A percentile compares a stretch with the other conserved stretches of the same genome.
phyloP scores from a whole-genome alignment of 495 filamentous ascomycete genomes.

The Penicillium salamii region DNA sequence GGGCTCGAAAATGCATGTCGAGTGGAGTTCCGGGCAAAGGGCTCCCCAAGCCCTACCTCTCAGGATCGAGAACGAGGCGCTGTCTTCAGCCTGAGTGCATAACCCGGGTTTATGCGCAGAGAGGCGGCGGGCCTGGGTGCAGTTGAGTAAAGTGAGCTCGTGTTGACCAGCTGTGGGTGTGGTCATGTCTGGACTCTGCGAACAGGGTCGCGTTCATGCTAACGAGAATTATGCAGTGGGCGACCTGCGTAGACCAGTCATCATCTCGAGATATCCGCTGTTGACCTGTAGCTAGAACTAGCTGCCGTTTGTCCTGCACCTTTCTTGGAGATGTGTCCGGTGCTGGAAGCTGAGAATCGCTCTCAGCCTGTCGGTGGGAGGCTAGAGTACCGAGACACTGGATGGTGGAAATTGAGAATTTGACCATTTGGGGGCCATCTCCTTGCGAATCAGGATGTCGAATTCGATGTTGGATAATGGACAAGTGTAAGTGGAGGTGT shows the following conservation, averaged over 20 bases:
- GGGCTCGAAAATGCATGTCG: too few species aligned
- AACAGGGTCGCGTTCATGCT: background rate
- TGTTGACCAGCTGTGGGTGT: background rate
- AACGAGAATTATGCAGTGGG: background rate
- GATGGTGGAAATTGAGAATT: conserved; percentile 11
- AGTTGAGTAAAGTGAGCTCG: background rate
- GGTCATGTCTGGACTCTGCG: background rate
- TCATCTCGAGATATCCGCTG: background rate
- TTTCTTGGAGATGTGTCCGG: background rate
- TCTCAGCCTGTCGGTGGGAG: conserved; percentile 12
- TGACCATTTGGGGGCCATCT: conserved; percentile 3
- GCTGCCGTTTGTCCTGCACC: background rate
- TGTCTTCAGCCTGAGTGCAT: background rate
- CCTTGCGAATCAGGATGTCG: background rate
- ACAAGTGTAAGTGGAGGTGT: conserved; percentile 19
- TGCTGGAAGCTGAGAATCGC: background rate
- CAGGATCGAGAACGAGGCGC: too few species aligned
- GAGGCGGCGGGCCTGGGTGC: too few species aligned
- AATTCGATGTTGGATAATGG: background rate
- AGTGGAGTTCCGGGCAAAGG: too few species aligned
- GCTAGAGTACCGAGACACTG: conserved; percentile 4
- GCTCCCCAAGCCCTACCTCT: too few species aligned
- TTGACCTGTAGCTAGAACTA: background rate
- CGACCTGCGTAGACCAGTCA: background rate
- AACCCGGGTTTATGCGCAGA: background rate